Conservation (phyloP, 1,284 basidiomycete genomes). For the Earliella scabrosa region DNA sequence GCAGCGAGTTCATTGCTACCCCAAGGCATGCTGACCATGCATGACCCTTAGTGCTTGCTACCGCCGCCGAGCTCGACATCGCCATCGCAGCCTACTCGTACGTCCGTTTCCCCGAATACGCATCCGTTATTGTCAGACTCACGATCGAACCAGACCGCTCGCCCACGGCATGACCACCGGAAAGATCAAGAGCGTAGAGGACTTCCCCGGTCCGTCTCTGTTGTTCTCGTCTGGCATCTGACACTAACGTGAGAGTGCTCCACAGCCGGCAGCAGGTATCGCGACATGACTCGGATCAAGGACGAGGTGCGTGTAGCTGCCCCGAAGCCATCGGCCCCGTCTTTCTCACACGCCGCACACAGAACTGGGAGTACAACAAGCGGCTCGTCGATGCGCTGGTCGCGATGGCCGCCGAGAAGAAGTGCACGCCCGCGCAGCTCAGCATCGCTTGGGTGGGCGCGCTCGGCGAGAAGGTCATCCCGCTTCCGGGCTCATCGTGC, state of each 20-base stretch:
- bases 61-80: constrained; percentile 49
- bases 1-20: too few species aligned
- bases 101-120: constrained; percentile 16
- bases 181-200: too few species aligned
- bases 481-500: constrained; percentile 58
- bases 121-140: too few species aligned
- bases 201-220: too few species aligned
- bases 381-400: constrained; percentile 5
- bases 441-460: constrained; percentile 62
- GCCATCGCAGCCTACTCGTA: constrained; percentile 59
- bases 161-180: constrained; percentile 34
- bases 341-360: background rate
- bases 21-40: too few species aligned
- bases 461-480: constrained; percentile 51
- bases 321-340: too few species aligned
- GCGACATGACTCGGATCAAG: constrained; percentile 35
- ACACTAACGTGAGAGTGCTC: too few species aligned
- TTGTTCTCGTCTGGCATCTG: too few species aligned
- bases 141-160: constrained; percentile 42
- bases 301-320: constrained; percentile 6
- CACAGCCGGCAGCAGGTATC: too few species aligned
- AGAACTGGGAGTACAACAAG: constrained; percentile 10
- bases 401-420: constrained; percentile 48
- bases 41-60: constrained; percentile 36
- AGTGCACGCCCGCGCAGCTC: constrained; percentile 57